Base-by-base conservation (phyloP, 73 alveolate genomes). In the Paramecium pentaurelia region DNA sequence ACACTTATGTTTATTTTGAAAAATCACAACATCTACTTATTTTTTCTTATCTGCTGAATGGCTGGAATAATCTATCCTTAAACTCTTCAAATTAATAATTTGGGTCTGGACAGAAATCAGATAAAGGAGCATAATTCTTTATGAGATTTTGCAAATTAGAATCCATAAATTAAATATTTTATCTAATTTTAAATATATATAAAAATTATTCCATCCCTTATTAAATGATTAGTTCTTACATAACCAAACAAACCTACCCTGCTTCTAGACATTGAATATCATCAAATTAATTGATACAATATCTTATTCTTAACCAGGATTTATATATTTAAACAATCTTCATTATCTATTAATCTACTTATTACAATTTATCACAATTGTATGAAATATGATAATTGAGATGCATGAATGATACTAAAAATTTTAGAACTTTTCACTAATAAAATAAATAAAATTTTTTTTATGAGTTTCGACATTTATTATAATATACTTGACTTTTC, bases 61-160 rank as follows among this genome's bases (percentile, higher is more conserved):
- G 91, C 14, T 80, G 44, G 58, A 80, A 45, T 11, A 44, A 64
- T 80, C 16, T 80, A 45, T 27, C 71, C 34, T 45, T 25, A 25
- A 47, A 44, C 34, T 80, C 91, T 22, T 47, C 91, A 49, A 80
- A 80, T 27, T 80, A 18, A 80, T 42, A 40, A 36, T 42, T 47
- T 40, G 73, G 47, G 16, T 80, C 73, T 18, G 91, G 91, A 47
- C 71, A 45, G 73, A 80, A 80, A 47, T 80, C 91, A 22, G 71
- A 27, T 18, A 80, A 45, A 10, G 91, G 91, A 20, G 71, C 58
- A 80, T 80, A 80, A 80, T 80, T 80, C 28, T 40, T 42, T 25
- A 80, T 80, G 60, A 73, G 60, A 22, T 38, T 9, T 73, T 73
- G 12, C 28, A 68, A 32, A 32, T 68, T 16, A 32, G 84, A 40